These are phyloP conservation scores for Euphorbia peplus DNA, from an alignment of 345 rosid genomes.

Conservation along the genomic window DNA sequence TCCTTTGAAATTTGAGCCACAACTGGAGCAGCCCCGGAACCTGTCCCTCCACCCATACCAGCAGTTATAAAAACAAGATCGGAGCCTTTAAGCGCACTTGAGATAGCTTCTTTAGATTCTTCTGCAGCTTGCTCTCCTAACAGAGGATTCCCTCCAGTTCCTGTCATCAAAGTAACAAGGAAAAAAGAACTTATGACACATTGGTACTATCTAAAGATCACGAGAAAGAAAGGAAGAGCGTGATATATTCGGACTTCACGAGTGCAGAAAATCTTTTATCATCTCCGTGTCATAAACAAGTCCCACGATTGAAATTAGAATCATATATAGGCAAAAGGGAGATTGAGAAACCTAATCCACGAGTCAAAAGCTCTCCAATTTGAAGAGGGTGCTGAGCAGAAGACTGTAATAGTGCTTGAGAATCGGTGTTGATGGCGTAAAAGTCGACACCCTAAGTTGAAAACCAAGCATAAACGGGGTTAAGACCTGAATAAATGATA, in stretches of 20 bases:
- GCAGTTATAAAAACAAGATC: slow-evolving; percentile 97
- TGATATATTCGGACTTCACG: not conserved
- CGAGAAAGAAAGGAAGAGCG: not conserved
- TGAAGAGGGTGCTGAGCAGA: slow-evolving; percentile 82
- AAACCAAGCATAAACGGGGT: slow-evolving; percentile 10
- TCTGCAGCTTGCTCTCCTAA: slow-evolving; percentile 99
- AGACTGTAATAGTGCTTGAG: slow-evolving; percentile 85
- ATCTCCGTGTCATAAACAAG: no score
- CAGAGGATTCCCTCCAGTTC: slow-evolving; percentile 94
- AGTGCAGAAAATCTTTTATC: no score
- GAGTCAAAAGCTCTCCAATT: slow-evolving; percentile 94
- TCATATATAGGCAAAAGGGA: slow-evolving; percentile 7
- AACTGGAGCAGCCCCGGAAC: slow-evolving; percentile 99
- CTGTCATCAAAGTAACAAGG: slow-evolving; percentile 32
- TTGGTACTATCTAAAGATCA: not conserved
- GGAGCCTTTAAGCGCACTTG: slow-evolving; percentile 90
- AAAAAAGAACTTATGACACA: not conserved
- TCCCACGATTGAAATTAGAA: not conserved
- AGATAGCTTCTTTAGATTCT: slow-evolving; percentile 88
- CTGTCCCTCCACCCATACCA: slow-evolving; percentile 99
- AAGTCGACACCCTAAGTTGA: slow-evolving; percentile 75
- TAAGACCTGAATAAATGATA: not conserved
- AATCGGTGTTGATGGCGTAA: slow-evolving; percentile 90
- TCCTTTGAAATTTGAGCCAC: slow-evolving; percentile 91
- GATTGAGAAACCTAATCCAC: slow-evolving; percentile 73